Evolutionary conservation across 495 filamentous ascomycete genomes (phyloP), one percentile per base, ranked within the genome.

Genomic region (Cetradonia linearis): DNA sequence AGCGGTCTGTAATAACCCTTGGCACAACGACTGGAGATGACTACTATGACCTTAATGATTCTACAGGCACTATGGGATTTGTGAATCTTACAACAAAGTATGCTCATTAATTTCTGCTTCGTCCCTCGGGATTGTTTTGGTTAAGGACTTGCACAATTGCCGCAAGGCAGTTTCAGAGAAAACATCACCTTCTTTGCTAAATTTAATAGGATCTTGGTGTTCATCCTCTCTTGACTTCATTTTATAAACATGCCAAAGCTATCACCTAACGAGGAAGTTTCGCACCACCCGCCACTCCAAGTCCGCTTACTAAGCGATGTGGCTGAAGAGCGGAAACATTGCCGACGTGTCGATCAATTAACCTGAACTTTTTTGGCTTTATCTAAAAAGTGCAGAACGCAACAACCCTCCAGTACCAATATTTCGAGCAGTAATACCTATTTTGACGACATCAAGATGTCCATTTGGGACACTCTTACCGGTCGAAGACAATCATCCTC

Each of bases 401-500:
- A 20, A 25, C n/a, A 52, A 3, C n/a, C 5, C 25, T 53, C 36
- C 18, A 25, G n/a, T 28, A 52, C 46, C 10, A 18, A 23, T 14
- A 10, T 20, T 25, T 16, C 31, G 30, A 16, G 6, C 10, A n/a
- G 20, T 30, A 0, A 38, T 44, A 11, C 5, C n/a, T 13, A 34
- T 42, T 14, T 37, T 50, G 16, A 53, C 20, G n/a, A 37, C 34
- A 9, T 7, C 53, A 76, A 60, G 61, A 89, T 89, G 87, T 80
- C 85, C 30, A 81, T 93, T 71, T 96, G 91, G 91, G 89, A 94
- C 70, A 83, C 85, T 47, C 76, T 96, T 69, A 85, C 88, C 20
- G 91, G 91, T 65, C 84, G 85, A 72, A 94, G 90, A 76, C 81
- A 84, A 61, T 72, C 74, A 20, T 75, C 77, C 10, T 71, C 74